Conservation (phyloP, 306 rosid species). For the Calophaca sinica region DNA sequence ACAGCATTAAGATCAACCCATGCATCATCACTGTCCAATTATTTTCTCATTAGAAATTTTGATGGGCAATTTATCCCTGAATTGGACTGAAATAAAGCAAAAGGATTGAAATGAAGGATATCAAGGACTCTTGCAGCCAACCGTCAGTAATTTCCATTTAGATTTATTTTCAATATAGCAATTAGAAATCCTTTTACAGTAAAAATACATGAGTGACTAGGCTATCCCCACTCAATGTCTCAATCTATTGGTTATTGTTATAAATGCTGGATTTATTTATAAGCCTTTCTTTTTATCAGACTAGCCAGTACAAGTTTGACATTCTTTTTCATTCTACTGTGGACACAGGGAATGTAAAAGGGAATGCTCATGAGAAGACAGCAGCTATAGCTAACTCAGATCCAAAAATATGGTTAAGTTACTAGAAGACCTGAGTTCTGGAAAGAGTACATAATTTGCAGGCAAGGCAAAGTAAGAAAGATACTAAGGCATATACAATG, state of each 20-base stretch:
- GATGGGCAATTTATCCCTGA: constrained; percentile 1
- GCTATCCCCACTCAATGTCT: constrained; percentile 9
- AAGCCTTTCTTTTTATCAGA: neutral
- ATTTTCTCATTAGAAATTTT: neutral
- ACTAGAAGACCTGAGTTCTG: constrained; percentile 12
- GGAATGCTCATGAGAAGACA: constrained; percentile 6
- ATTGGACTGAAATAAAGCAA: constrained; percentile 10
- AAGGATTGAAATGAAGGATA: constrained; percentile 6
- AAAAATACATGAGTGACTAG: neutral
- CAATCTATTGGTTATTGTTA: neutral
- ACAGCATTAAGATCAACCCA: constrained; percentile 9
- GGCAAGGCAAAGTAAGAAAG: constrained; percentile 20
- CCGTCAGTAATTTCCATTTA: neutral
- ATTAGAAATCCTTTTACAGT: neutral
- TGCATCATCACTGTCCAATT: constrained; percentile 1
- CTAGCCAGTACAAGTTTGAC: neutral
- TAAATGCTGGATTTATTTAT: neutral
- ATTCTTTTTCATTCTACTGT: no score
- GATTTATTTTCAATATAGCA: neutral
- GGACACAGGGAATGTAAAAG: no score
- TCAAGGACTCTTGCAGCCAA: neutral
- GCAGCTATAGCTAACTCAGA: neutral
- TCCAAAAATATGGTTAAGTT: neutral
- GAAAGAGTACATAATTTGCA: neutral
- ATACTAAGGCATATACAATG: neutral